These are phyloP conservation scores for Magnolia sinica DNA, from an alignment of 164 flowering plant species.

Conservation along the genomic window DNA sequence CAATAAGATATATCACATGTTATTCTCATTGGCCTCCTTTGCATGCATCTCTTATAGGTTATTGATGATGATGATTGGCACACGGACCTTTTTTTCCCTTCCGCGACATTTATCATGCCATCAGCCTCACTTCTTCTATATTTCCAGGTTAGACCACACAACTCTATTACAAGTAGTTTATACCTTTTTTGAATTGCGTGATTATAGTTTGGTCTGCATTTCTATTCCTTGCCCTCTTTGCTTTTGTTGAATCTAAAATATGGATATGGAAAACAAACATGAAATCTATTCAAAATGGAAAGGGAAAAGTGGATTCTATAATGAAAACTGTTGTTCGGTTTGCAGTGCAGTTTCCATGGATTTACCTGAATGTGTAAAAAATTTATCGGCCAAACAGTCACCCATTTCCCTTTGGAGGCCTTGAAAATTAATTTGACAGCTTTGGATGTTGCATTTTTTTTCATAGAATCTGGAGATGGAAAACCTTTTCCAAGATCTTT, in stretches of 20 bases:
- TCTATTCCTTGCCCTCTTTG: no score
- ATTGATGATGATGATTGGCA: conserved; percentile 17
- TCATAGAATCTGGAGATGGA: not conserved
- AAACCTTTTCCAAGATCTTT: not conserved
- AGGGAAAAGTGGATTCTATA: not conserved
- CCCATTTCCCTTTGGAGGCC: not conserved
- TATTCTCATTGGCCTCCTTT: not conserved
- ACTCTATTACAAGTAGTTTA: not conserved
- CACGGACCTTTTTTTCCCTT: conserved; percentile 12
- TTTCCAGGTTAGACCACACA: conserved; percentile 19
- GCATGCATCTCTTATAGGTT: not conserved
- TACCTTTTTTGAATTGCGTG: not conserved
- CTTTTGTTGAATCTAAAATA: no score
- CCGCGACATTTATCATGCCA: conserved; percentile 19
- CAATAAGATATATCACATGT: not conserved
- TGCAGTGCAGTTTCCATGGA: not conserved
- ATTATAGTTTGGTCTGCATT: not conserved
- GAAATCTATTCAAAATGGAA: no score
- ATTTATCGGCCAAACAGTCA: not conserved
- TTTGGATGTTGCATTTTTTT: not conserved
- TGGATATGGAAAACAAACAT: no score
- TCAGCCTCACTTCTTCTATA: conserved; percentile 21
- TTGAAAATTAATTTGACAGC: no score
- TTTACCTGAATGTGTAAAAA: no score
- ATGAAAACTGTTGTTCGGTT: not conserved